These are phyloP conservation scores for Gracilaria gracilis DNA, from an alignment of 23 red algal genomes.

Conservation along the genomic window DNA sequence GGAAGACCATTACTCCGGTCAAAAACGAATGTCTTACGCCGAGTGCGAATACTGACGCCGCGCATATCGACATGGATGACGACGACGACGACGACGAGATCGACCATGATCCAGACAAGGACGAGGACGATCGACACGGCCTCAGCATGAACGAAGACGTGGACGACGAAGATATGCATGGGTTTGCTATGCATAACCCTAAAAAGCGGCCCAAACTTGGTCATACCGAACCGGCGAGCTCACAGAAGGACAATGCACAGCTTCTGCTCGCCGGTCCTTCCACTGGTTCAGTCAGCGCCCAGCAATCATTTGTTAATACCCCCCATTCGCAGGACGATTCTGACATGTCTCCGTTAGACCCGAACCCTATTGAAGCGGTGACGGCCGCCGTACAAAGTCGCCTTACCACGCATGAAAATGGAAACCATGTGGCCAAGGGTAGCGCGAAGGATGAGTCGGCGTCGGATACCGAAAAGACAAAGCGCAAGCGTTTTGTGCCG, in stretches of 20 bases:
- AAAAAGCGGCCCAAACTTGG: constrained; percentile 57
- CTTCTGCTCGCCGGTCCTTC: not conserved
- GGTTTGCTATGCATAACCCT: not conserved
- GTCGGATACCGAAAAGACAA: constrained; percentile 6
- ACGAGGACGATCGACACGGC: constrained; percentile 55
- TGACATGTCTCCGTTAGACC: constrained; percentile 27
- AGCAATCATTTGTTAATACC: not conserved
- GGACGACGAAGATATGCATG: constrained; percentile 38
- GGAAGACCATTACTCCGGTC: constrained; percentile 20
- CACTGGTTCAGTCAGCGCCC: not conserved
- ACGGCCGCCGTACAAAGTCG: not conserved
- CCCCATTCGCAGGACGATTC: constrained; percentile 32
- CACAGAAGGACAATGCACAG: not conserved
- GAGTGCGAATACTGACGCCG: constrained; percentile 36
- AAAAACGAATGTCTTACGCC: constrained; percentile 26
- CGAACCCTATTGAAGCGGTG: not conserved
- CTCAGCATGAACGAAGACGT: constrained; percentile 20
- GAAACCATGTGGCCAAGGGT: constrained; percentile 3
- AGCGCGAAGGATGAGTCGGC: not conserved
- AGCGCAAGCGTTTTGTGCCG: constrained; percentile 35
- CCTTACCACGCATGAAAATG: constrained; percentile 18
- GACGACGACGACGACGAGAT: constrained; percentile 71
- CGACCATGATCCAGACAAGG: constrained; percentile 57
- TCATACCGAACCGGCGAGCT: not conserved
- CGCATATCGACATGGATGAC: constrained; percentile 38